Conservation (phyloP, 306 rosid species). For the Urtica urens region DNA sequence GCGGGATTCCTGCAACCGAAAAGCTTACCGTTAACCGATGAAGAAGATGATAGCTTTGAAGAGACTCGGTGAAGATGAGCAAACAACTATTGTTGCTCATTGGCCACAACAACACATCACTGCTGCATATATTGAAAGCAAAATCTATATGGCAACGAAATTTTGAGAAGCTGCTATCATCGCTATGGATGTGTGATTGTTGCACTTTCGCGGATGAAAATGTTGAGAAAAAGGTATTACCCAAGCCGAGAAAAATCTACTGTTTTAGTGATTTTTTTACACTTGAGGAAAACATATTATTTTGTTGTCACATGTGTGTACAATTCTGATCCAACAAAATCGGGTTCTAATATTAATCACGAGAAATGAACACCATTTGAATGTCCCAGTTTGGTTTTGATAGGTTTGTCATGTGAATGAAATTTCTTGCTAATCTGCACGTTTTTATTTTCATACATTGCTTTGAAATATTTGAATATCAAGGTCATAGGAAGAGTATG, state of each 20-base stretch:
- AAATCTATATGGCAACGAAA: background rate
- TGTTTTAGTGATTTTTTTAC: background rate
- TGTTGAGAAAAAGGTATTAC: background rate
- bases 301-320: too few species aligned
- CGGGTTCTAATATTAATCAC: too few species aligned
- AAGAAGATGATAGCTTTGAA: conserved; percentile 36
- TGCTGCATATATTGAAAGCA: background rate
- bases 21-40: conserved; percentile 22
- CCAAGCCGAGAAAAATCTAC: background rate
- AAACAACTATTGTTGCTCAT: background rate
- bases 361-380: too few species aligned
- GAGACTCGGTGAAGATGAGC: conserved; percentile 29
- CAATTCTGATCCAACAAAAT: too few species aligned
- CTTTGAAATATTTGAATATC: too few species aligned
- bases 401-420: too few species aligned
- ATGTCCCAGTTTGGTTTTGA: too few species aligned
- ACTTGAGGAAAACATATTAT: background rate
- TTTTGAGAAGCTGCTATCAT: background rate
- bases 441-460: too few species aligned
- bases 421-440: too few species aligned
- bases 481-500: too few species aligned
- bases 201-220: conserved; percentile 1
- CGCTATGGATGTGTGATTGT: background rate
- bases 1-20: conserved; percentile 27
- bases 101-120: background rate